Conservation (phyloP, 2,329 filamentous ascomycete species). For the Colletotrichum sp. region DNA sequence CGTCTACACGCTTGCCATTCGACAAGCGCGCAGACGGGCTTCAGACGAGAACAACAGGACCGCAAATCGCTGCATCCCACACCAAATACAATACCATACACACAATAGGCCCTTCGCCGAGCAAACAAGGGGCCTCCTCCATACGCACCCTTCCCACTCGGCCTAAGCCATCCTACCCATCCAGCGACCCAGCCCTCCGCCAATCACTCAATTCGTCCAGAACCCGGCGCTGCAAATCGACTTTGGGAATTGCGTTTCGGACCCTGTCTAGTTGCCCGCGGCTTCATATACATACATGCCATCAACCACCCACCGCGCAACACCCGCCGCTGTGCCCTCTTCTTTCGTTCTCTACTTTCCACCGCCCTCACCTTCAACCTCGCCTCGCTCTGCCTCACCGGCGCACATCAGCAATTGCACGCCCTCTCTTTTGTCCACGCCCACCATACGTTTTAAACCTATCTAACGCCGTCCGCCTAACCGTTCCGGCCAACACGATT, state of each 20-base stretch:
- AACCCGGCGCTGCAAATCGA: background rate
- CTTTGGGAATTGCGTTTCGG: background rate
- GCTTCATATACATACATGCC: constrained; percentile 17
- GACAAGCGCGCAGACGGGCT: background rate
- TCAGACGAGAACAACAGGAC: background rate
- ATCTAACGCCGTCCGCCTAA: background rate
- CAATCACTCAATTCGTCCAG: background rate
- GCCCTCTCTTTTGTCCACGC: background rate
- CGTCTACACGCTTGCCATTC: background rate
- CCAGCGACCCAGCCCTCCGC: background rate
- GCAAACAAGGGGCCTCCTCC: background rate
- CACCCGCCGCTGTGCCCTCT: background rate
- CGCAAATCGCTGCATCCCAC: background rate
- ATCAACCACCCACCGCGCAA: background rate
- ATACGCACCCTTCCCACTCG: background rate
- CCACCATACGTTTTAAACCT: background rate
- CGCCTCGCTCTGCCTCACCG: background rate
- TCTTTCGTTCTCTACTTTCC: background rate
- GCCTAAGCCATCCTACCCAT: background rate
- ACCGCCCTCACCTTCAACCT: background rate
- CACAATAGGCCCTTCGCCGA: background rate
- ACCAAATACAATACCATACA: background rate
- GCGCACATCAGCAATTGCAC: background rate
- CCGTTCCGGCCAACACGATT: background rate
- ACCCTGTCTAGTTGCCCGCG: background rate